A percentile compares a stretch with the other conserved stretches of the same genome.
These are phyloP conservation scores for Plasmopara viticola DNA, from an alignment of 352 stramenopile species.

Conservation along the genomic window DNA sequence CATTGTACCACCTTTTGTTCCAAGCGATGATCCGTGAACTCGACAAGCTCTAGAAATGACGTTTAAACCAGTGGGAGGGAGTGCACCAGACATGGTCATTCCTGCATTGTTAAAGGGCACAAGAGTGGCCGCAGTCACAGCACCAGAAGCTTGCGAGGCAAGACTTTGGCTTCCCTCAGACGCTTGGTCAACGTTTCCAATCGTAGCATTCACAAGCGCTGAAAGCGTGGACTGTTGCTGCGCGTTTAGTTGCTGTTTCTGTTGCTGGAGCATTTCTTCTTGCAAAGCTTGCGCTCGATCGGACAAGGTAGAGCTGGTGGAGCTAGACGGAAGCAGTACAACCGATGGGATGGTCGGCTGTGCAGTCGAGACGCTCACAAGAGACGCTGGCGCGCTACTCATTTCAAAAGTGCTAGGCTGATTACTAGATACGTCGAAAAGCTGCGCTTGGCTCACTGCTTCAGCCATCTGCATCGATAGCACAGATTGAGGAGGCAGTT, in stretches of 20 bases:
- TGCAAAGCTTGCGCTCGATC: conserved; percentile 13
- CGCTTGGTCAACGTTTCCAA: conserved; percentile 1
- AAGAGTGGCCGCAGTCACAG: conserved; percentile 12
- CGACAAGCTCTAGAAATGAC: conserved; percentile 25
- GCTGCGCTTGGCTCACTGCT: conserved; percentile 15
- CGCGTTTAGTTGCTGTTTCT: conserved; percentile 2
- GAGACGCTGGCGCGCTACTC: conserved; percentile 7
- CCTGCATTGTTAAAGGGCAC: conserved; percentile 20
- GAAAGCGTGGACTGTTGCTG: conserved; percentile 4
- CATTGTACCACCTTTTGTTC: background rate
- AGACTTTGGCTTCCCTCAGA: conserved; percentile 8
- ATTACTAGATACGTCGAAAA: conserved; percentile 9
- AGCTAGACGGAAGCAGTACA: conserved; percentile 28
- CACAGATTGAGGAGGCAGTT: conserved; percentile 6
- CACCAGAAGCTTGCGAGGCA: conserved; percentile 11
- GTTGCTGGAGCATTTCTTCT: conserved; percentile 4
- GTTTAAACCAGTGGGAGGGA: conserved; percentile 12
- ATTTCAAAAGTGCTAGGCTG: conserved; percentile 3
- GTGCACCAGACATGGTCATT: conserved; percentile 3
- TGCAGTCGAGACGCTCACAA: conserved; percentile 4
- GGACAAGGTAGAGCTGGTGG: conserved; percentile 11
- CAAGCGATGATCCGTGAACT: conserved; percentile 19
- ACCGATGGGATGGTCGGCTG: conserved; percentile 25
- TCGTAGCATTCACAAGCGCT: conserved; percentile 9
- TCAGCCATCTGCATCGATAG: conserved; percentile 23